Evolutionary conservation across 495 filamentous ascomycete species (phyloP), one percentile per base, ranked within the genome.

Genomic region (Annulohypoxylon moriforme): DNA sequence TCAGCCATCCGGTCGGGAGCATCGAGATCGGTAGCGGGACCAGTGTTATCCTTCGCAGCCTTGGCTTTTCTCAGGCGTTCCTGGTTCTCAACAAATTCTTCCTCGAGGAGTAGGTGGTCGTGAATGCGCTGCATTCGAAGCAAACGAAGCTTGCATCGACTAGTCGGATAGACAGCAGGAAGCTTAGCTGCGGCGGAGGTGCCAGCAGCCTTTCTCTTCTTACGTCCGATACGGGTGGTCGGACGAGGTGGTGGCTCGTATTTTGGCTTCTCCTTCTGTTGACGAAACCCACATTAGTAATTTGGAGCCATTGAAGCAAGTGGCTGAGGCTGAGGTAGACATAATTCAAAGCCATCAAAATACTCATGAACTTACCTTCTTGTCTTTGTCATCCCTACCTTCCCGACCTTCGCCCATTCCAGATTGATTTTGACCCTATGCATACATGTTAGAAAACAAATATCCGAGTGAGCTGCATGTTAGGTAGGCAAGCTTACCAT

Each of bases 41-140:
- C 88, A 10, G 86, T 80, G 33, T 86, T 86, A 46, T 89, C 92
- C 77, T 93, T 94, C 22, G 80, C 86, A 0, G 93, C 90, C 83
- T 98, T 98, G 46, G 93, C 90, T 81, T 97, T 96, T 66, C 96
- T 89, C 71, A 98, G 81, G 14, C 92, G 92, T 80, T 99, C 96
- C 83, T 98, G 96, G 78, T 99, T 99, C 84, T 97, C 94, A 49
- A 99, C 96, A 69, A 96, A 99, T 80, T 98, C 96, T 78, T 98
- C 96, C 82, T 99, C 96, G 18, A 99, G 88, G 55, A 98, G 86
- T 44, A 99, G 85, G 78, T 99, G 96, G 79, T 99, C 96, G 81
- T 98, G 96, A 75, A 98, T 92, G 71, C 96, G 91, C 83, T 98
- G 96, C 96, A 98, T 97, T 69, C 96, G 93, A 44, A 99, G 88